Conservation (phyloP, 139 green algal species). For the Coccomyxa sp. region DNA sequence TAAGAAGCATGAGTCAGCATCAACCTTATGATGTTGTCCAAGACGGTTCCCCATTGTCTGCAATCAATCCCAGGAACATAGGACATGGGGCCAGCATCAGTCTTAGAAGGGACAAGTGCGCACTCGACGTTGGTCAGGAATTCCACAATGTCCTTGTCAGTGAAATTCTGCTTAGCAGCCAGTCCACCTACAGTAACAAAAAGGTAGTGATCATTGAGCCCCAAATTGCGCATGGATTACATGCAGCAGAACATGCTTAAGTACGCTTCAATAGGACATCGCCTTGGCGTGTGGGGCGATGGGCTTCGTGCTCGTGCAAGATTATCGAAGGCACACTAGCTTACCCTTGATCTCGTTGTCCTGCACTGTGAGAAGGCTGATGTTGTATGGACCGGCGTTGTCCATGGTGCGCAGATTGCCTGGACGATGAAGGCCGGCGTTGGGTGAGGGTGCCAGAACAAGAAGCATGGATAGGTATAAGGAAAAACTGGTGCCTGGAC, state of each 20-base stretch:
- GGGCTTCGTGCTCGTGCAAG: background rate
- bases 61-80: background rate
- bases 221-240: background rate
- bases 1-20: background rate
- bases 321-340: background rate
- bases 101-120: background rate
- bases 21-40: background rate
- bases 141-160: slow-evolving; percentile 22
- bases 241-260: background rate
- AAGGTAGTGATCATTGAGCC: background rate
- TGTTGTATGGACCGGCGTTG: slow-evolving; percentile 21
- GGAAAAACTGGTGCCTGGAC: too few relatives aligned
- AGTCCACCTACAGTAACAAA: slow-evolving; percentile 1
- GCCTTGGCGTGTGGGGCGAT: too few relatives aligned
- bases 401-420: slow-evolving; percentile 21
- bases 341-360: slow-evolving; percentile 23
- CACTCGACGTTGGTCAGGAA: slow-evolving; percentile 27
- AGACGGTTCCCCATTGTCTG: background rate
- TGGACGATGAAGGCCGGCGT: background rate
- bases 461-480: too few relatives aligned
- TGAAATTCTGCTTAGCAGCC: slow-evolving; percentile 20
- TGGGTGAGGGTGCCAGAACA: too few relatives aligned
- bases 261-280: background rate
- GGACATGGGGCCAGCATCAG: background rate
- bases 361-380: slow-evolving; percentile 14